Base-by-base conservation (phyloP, 169 alveolate species). In the Plasmodium cynomolgi region DNA sequence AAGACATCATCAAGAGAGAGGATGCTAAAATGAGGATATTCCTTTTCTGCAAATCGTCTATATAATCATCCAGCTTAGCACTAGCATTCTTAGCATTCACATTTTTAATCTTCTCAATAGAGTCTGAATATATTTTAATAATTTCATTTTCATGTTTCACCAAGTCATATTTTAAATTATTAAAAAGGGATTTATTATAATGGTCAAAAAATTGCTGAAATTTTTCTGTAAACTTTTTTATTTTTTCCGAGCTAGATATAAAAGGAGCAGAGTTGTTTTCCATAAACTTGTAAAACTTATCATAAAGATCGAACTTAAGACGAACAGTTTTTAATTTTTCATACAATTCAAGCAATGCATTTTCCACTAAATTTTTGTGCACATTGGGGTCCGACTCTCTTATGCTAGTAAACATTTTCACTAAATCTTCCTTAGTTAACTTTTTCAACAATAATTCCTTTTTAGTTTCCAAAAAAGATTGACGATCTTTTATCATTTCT, bases 21-120 rank as follows among this genome's bases (percentile, higher is more conserved):
- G 95, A 91, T 23, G 92, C 50, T 15, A 91, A 26, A 7, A 91
- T 91, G 77, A 91, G 84, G 33, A 91, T 56, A 41, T 91, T 91
- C 75, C 95, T 91, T 91, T 79, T 47, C 34, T 91, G 73, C 39
- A 91, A 34, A 29, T 91, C 95, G 62, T 91, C 95, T 81, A 91
- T 91, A 72, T 91, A 91, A 72, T 91, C 92, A 68, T 73, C 56
- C 58, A 91, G 58, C 44, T 91, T 91, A 41, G 95, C 86, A 81
- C 50, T 91, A 33, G 37, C 7, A 71, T 91, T 91, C 39, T 81
- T 81, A 44, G 20, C 37, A 15, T 29, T 15, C 62, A 82, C 85
- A 29, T 31, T 26, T 62, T 91, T 91, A 20, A 91, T 91, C 75
- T 73, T 91, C 26, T 81, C 74, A 23, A 77, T 81, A 11, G 95